Percentiles rank a stretch among this genome's conserved stretches.
Conservation (phyloP, 208 protist genomes). For the Leishmania mexicana region DNA sequence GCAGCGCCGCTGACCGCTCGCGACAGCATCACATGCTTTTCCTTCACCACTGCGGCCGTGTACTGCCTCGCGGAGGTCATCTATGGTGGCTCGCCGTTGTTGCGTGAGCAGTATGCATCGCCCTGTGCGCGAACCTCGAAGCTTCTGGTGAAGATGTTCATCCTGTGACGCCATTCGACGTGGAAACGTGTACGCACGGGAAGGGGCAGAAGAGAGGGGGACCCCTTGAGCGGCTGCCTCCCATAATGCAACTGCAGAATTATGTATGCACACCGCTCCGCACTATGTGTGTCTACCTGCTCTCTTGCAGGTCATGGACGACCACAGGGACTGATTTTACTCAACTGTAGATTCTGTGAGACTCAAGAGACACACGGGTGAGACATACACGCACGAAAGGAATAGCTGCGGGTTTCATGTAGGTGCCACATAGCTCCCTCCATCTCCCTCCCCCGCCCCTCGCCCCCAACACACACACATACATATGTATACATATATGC, state of each 20-base stretch:
- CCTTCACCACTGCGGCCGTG: constrained; percentile 41
- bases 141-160: constrained; percentile 71
- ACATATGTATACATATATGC: not conserved
- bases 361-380: not conserved
- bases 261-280: not conserved
- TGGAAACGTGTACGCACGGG: not conserved
- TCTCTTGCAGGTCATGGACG: not conserved
- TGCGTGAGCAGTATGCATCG: constrained; percentile 52
- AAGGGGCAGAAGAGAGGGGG: not conserved
- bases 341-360: not conserved
- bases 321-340: not conserved
- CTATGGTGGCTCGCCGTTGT: constrained; percentile 40
- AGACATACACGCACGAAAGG: not conserved
- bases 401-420: not conserved
- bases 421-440: not conserved
- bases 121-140: constrained; percentile 48
- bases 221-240: not conserved
- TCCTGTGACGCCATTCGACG: constrained; percentile 25
- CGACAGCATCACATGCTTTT: constrained; percentile 32
- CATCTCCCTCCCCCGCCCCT: not conserved
- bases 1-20: constrained; percentile 4
- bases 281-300: not conserved
- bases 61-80: constrained; percentile 60
- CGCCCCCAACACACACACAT: not conserved
- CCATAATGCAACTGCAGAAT: not conserved